phyloP scores from a whole-genome alignment of 768 basidiomycete species.

The Inosperma sp. region DNA sequence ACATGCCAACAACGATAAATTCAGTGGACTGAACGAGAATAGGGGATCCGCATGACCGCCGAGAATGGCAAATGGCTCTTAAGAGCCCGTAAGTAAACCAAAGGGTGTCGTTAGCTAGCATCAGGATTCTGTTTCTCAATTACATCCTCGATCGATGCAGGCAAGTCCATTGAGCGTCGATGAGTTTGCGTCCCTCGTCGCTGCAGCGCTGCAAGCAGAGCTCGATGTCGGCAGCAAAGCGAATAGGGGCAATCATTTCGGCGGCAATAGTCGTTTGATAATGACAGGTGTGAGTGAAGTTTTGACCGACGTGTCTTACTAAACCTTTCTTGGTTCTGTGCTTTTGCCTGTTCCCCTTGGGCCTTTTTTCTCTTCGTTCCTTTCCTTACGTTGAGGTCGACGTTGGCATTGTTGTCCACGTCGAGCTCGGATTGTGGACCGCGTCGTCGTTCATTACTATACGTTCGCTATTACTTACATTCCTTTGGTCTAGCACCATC shows the following conservation, averaged over 20 bases:
- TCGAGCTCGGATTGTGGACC: not conserved
- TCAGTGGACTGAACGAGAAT: too few species aligned
- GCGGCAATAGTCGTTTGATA: not conserved
- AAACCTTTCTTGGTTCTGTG: not conserved
- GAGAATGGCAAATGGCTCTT: too few species aligned
- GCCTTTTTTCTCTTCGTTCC: not conserved
- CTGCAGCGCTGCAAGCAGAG: constrained; percentile 33
- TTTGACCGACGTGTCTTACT: not conserved
- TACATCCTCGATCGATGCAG: too few species aligned
- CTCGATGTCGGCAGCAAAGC: constrained; percentile 19
- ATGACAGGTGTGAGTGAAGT: constrained; percentile 6
- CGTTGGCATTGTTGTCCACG: not conserved
- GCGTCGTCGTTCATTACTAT: not conserved
- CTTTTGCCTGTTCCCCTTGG: not conserved
- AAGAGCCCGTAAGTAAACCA: too few species aligned
- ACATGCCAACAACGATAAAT: too few species aligned
- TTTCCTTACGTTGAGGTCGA: not conserved
- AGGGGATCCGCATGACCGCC: too few species aligned
- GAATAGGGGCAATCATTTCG: too few species aligned
- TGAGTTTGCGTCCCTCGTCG: constrained; percentile 37
- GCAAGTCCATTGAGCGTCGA: constrained; percentile 32
- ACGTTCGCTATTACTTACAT: not conserved
- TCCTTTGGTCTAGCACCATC: too few species aligned
- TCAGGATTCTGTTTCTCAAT: too few species aligned
- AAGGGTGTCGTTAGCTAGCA: too few species aligned